Percentiles rank a stretch among this genome's conserved stretches.
Evolutionary conservation across 495 filamentous ascomycete species (phyloP).

Genomic region (Articulospora tetracladia): DNA sequence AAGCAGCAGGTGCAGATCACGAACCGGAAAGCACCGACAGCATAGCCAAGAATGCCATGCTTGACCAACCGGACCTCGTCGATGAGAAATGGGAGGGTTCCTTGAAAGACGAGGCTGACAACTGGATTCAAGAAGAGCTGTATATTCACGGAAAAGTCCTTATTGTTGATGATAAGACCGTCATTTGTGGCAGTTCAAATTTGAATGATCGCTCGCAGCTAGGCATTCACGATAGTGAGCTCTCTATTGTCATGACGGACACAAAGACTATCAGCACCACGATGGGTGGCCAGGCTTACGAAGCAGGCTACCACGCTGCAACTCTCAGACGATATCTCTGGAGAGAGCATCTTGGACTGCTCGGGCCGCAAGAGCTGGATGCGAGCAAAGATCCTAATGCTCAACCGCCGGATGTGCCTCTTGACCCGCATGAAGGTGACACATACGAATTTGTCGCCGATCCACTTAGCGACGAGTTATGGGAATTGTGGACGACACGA

Average conservation of each 20-base stretch:
- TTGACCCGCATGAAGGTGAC: slow-evolving; percentile 58
- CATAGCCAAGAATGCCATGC: slow-evolving; percentile 81
- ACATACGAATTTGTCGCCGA: slow-evolving; percentile 77
- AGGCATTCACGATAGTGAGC: slow-evolving; percentile 85
- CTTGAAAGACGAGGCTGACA: slow-evolving; percentile 68
- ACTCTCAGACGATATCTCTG: slow-evolving; percentile 82
- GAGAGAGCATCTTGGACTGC: slow-evolving; percentile 87
- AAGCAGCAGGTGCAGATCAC: slow-evolving; percentile 38
- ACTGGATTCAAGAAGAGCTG: slow-evolving; percentile 91
- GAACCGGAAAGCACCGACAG: slow-evolving; percentile 52
- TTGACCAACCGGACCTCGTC: slow-evolving; percentile 56
- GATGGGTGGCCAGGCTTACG: slow-evolving; percentile 76
- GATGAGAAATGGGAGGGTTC: slow-evolving; percentile 73
- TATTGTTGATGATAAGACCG: slow-evolving; percentile 78
- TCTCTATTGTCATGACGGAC: slow-evolving; percentile 92
- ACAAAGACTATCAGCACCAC: slow-evolving; percentile 61
- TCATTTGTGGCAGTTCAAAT: slow-evolving; percentile 84
- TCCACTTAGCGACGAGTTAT: slow-evolving; percentile 74
- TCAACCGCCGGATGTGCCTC: slow-evolving; percentile 71
- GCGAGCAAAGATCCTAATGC: slow-evolving; percentile 73
- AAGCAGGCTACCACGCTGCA: slow-evolving; percentile 71
- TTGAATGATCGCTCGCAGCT: slow-evolving; percentile 93
- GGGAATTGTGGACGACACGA: slow-evolving; percentile 76
- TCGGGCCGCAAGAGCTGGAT: slow-evolving; percentile 70
- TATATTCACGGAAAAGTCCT: slow-evolving; percentile 89